Evolutionary conservation across 306 rosid species (phyloP).

Genomic region (Dicorynia guianensis): DNA sequence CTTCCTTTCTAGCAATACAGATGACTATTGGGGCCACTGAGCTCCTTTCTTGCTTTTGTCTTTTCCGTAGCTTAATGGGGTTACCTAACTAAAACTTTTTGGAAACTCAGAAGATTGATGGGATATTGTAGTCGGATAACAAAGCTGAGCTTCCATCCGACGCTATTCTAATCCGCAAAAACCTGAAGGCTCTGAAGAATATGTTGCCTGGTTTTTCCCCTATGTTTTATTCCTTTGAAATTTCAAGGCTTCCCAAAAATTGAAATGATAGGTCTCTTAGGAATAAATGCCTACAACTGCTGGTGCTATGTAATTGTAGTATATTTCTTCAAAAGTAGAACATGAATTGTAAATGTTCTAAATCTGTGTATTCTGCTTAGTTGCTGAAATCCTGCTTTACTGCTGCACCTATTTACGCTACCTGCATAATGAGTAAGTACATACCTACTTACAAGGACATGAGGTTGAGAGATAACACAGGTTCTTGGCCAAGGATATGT

Average conservation of each 20-base stretch:
- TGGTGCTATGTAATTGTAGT: too few species aligned
- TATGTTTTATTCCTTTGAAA: too few species aligned
- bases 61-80: neutral
- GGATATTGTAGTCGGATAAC: neutral
- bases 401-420: neutral
- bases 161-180: neutral
- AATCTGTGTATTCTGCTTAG: neutral
- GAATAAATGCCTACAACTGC: too few species aligned
- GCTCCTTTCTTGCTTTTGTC: too few species aligned
- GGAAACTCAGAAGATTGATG: neutral
- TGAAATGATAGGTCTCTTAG: too few species aligned
- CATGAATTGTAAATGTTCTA: neutral
- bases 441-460: neutral
- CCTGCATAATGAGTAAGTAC: neutral
- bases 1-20: too few species aligned
- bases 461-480: constrained; percentile 4
- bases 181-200: neutral
- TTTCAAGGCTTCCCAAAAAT: too few species aligned
- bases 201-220: neutral
- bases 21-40: too few species aligned
- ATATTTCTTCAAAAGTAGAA: too few species aligned
- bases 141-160: neutral
- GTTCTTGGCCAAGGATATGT: neutral
- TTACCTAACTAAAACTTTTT: neutral
- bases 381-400: constrained; percentile 12